A percentile compares a stretch with the other conserved stretches of the same genome.
These are phyloP conservation scores for Lodderomyces oxycetoniae DNA, from an alignment of 1,139 yeast species.

Conservation along the genomic window DNA sequence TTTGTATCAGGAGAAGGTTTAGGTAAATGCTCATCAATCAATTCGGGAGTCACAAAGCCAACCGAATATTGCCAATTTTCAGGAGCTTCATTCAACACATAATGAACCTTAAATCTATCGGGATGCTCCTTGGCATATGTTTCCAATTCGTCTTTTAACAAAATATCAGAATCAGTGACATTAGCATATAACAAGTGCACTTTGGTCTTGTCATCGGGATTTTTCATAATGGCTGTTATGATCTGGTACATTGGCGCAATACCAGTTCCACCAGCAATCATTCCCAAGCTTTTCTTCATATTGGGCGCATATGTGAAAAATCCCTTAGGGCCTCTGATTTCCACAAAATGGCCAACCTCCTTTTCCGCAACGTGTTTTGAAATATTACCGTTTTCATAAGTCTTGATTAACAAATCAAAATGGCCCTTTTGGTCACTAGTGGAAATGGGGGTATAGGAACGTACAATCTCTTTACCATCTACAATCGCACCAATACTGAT, in stretches of 20 bases:
- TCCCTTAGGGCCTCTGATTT: constrained; percentile 87
- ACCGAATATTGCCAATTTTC: constrained; percentile 44
- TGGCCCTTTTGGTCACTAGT: constrained; percentile 80
- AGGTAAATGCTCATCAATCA: constrained; percentile 53
- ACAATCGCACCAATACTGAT: constrained; percentile 66
- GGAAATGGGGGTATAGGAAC: constrained; percentile 94
- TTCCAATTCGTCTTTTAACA: constrained; percentile 74
- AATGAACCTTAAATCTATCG: constrained; percentile 69
- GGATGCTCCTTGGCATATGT: constrained; percentile 58
- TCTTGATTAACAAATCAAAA: constrained; percentile 85
- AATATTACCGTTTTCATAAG: constrained; percentile 89
- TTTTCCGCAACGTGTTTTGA: constrained; percentile 71
- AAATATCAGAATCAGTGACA: constrained; percentile 69
- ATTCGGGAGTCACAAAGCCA: constrained; percentile 74
- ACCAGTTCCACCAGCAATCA: constrained; percentile 96
- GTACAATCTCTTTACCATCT: constrained; percentile 72
- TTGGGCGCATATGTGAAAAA: constrained; percentile 81
- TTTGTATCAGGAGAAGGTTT: constrained; percentile 58
- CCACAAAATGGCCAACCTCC: constrained; percentile 42
- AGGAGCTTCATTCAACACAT: constrained; percentile 71
- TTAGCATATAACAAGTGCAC: constrained; percentile 77
- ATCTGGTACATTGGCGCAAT: constrained; percentile 93
- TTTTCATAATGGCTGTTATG: constrained; percentile 60
- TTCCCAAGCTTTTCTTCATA: constrained; percentile 70
- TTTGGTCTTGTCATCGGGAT: constrained; percentile 83